Base-by-base conservation (phyloP, 257 asterid species). In the Jacaranda mimosifolia region DNA sequence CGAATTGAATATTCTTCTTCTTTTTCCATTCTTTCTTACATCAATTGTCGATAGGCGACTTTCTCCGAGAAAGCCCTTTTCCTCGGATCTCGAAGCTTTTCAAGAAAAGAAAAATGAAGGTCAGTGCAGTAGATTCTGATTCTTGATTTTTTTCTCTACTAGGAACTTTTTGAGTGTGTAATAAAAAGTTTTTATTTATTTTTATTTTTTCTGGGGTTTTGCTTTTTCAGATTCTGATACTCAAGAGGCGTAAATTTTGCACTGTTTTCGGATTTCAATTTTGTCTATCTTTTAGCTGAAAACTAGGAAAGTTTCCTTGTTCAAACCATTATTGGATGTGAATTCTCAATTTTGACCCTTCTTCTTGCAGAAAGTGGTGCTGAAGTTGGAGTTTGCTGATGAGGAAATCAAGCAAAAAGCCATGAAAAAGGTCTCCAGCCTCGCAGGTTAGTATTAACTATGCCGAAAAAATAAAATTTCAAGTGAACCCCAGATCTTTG, bases 371-470 rank as follows among this genome's bases (percentile, higher is more conserved):
- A 89, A 85, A 78, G 73, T 87, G 21, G 87, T 89, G 72, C 17
- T 89, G 72, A 88, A 89, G 40, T 46, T 91, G 87, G 90, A 91
- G 11, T 77, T 68, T 42, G 77, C 77, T 13, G 92, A 89, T 38
- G 92, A 91, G 74, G 89, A 87, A 82, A 74, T 67, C 76, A 89
- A 83, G 82, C 90, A 79, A 68, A 91, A 86, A 56, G 90, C 85
- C 68, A 80, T 91, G 94, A 80, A 78, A 56, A 83, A 52, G n/a
- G 92, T 83, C 35, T 87, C 92, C 1, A 90, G 92, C 52, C 62
- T 91, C 42, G 39, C 88, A 77, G 97, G 97, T 91, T 26, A 26
- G 2, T 26, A 26, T 26, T 26, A 26, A 26, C 15, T 21, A 62
- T 32, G 35, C 13, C 35, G n/a, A n/a, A n/a, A n/a, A 9, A 7